Base-by-base conservation (phyloP, 2,329 filamentous ascomycete species). In the Hansfordia pulvinata region DNA sequence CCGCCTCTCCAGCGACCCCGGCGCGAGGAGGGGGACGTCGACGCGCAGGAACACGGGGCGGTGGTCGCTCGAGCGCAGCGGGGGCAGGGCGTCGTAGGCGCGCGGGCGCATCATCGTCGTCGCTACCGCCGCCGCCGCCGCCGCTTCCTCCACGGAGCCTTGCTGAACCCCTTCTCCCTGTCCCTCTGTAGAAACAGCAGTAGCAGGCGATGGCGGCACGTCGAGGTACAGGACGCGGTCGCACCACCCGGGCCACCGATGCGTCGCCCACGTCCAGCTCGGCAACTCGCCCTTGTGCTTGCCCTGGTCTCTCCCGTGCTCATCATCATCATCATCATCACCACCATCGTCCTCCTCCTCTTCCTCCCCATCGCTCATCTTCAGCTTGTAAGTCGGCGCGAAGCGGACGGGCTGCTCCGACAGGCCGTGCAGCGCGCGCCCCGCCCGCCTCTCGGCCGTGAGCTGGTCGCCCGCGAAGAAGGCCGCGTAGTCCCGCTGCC, bases 341-440 rank as follows among this genome's bases (percentile, higher is more conserved):
- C n/a, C n/a, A n/a, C n/a, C n/a, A 10, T 47, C 39, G 12, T 46
- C 43, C 3, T 36, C 38, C 1, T 39, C 40, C 5, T 36, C 38
- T 14, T 40, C 42, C n/a, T 40, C 42, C 20, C 36, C 20, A 17
- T 25, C 15, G 18, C 24, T 28, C n/a, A 38, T 34, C 11, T 40
- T 45, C 49, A 90, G 92, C 52, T 98, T 98, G 62, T 98, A 98
- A 0, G 90, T 94, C 1, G 90, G 90, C 2, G 85, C 79, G 43
- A 96, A 98, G 4, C 51, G 53, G 31, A 96, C 72, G 1, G 66
- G 58, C 1, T 75, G 69, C 54, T 98, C 90, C 8, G 58, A 56
- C 18, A 98, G 58, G 4, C 82, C 76, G 35, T 96, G 85, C 14
- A 93, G 57, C 3, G 81, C 83, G 10, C 74, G 66, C 1, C 75